A percentile compares a stretch with the other conserved stretches of the same genome.
These are phyloP conservation scores for Zygoascus bituminiphila DNA, from an alignment of 805 yeast genomes.

Conservation along the genomic window DNA sequence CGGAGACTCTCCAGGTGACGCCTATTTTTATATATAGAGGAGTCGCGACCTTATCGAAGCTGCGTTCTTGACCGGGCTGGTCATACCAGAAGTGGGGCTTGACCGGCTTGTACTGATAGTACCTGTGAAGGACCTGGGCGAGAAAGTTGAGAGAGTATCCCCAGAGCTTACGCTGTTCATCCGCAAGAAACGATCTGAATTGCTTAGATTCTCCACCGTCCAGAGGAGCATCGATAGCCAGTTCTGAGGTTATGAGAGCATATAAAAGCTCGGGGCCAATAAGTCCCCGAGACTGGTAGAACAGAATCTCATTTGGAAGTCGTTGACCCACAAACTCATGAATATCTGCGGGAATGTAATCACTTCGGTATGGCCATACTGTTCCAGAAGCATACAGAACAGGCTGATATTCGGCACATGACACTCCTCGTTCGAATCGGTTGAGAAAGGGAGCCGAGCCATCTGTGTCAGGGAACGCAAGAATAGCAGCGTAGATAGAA, in stretches of 20 bases:
- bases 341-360: conserved; percentile 62
- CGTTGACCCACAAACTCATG: conserved; percentile 78
- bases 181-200: conserved; percentile 41
- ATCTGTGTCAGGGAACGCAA: conserved; percentile 18
- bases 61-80: conserved; percentile 26
- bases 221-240: conserved; percentile 54
- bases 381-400: conserved; percentile 60
- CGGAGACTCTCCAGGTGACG: conserved; percentile 1
- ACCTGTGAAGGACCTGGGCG: conserved; percentile 69
- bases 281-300: conserved; percentile 73
- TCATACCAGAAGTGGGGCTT: conserved; percentile 51
- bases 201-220: conserved; percentile 54
- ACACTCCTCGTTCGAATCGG: conserved; percentile 56
- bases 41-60: conserved; percentile 26
- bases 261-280: conserved; percentile 56
- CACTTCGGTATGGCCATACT: conserved; percentile 50
- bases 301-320: conserved; percentile 77
- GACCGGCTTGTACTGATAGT: conserved; percentile 68
- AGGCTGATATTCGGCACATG: conserved; percentile 66
- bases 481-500: conserved; percentile 25
- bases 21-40: conserved; percentile 9
- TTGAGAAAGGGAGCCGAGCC: conserved; percentile 30
- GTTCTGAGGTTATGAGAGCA: conserved; percentile 56
- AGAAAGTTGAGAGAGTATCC: conserved; percentile 59
- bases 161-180: conserved; percentile 36